Conservation (phyloP, 768 basidiomycete species). For the Neoboletus subvelutipes region DNA sequence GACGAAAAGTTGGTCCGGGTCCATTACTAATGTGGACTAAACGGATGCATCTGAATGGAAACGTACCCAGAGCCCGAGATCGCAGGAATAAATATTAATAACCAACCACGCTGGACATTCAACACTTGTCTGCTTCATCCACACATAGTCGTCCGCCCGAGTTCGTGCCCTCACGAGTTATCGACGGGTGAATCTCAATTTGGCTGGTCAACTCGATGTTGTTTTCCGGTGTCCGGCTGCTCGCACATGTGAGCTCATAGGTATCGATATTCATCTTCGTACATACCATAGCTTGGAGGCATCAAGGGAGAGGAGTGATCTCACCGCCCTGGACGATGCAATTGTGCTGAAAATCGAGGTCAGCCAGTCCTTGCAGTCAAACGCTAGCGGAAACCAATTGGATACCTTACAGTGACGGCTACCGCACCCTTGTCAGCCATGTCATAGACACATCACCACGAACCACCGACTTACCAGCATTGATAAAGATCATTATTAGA, state of each 20-base stretch:
- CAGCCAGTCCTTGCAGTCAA: neutral
- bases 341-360: conserved; percentile 6
- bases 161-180: neutral
- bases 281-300: conserved; percentile 3
- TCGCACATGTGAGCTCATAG: conserved; percentile 3
- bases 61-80: neutral
- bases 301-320: conserved; percentile 1
- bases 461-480: conserved; percentile 1
- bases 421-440: neutral
- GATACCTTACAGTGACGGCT: conserved; percentile 15
- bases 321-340: conserved; percentile 14
- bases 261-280: too few species aligned
- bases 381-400: neutral
- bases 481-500: neutral
- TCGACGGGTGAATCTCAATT: neutral
- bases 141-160: too few species aligned
- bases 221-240: neutral
- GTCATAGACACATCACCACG: neutral
- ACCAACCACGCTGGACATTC: neutral
- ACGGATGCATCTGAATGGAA: neutral
- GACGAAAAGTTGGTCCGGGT: neutral
- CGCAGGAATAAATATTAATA: neutral
- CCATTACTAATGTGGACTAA: too few species aligned
- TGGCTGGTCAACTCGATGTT: conserved; percentile 11
- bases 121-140: neutral